A percentile compares a stretch with the other conserved stretches of the same genome.
Conservation (phyloP, 306 rosid genomes). For the Vicia sativa region DNA sequence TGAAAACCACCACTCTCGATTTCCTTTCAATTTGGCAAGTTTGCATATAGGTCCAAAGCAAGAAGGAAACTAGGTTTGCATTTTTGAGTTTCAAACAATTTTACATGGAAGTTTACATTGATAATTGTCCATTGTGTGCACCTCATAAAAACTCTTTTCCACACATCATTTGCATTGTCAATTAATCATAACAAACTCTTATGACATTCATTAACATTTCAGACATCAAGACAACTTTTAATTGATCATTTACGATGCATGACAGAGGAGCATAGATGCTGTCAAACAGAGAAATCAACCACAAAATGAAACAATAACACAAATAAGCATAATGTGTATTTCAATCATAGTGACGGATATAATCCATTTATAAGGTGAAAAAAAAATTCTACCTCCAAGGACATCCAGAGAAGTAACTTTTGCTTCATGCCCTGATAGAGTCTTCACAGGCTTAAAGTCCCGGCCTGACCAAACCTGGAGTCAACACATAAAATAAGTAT, state of each 20-base stretch:
- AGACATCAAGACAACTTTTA: constrained; percentile 4
- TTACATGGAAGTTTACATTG: constrained; percentile 13
- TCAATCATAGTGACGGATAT: constrained; percentile 21
- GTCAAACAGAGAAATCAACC: constrained; percentile 23
- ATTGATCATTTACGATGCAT: constrained; percentile 19
- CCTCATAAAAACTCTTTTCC: neutral
- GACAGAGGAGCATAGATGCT: constrained; percentile 13
- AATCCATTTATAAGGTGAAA: constrained; percentile 10
- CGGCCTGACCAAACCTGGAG: constrained; percentile 90
- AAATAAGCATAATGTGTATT: constrained; percentile 2
- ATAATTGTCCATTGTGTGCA: constrained; percentile 6
- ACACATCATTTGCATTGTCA: constrained; percentile 8
- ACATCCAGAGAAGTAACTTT: constrained; percentile 86
- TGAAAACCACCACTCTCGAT: neutral
- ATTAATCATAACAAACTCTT: constrained; percentile 13
- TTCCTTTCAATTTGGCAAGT: constrained; percentile 9
- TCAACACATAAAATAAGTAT: constrained; percentile 38
- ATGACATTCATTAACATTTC: neutral
- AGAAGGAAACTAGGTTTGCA: constrained; percentile 10
- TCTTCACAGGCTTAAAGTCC: constrained; percentile 91
- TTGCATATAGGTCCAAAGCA: neutral
- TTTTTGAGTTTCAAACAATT: constrained; percentile 14
- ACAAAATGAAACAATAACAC: constrained; percentile 6
- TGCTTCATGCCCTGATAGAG: constrained; percentile 91
- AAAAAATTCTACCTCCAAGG: constrained; percentile 61